phyloP scores from a whole-genome alignment of 129 eudicot genomes.

The Pulicaria dysenterica region DNA sequence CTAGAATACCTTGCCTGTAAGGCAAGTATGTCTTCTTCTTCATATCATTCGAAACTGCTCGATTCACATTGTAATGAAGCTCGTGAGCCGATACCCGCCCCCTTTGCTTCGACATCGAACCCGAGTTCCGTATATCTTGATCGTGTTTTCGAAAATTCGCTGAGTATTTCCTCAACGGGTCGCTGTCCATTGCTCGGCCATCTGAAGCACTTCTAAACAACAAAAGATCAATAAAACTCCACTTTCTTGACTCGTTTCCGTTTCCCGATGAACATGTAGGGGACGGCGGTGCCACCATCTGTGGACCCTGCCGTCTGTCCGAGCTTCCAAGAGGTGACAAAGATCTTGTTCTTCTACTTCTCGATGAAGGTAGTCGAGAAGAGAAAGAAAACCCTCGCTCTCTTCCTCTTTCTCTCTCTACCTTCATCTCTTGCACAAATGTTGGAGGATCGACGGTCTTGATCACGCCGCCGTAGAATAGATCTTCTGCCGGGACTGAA shows the following conservation, averaged over 20 bases:
- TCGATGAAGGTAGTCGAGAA: conserved; percentile 43
- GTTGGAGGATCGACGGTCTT: conserved; percentile 30
- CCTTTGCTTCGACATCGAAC: conserved; percentile 45
- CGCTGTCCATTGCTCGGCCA: conserved; percentile 71
- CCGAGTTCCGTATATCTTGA: conserved; percentile 36
- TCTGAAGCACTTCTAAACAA: conserved; percentile 90
- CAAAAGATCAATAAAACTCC: conserved; percentile 75
- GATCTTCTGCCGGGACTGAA: conserved; percentile 51
- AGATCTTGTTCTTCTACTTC: conserved; percentile 65
- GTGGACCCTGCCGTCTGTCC: conserved; percentile 39
- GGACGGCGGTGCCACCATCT: conserved; percentile 16
- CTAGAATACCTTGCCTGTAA: conserved; percentile 81
- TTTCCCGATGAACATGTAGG: conserved; percentile 31
- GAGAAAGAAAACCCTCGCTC: conserved; percentile 40
- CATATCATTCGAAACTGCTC: conserved; percentile 69
- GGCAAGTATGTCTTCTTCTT: conserved; percentile 90
- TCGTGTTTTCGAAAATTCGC: conserved; percentile 38
- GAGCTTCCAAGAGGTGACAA: conserved; percentile 66
- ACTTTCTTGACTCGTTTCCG: conserved; percentile 32
- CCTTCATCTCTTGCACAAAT: background rate
- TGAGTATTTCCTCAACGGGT: conserved; percentile 69
- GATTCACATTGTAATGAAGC: conserved; percentile 68
- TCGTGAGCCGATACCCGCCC: conserved; percentile 82
- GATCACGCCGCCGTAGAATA: conserved; percentile 63
- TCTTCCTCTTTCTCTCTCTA: conserved; percentile 59